Evolutionary conservation across 345 rosid genomes (phyloP), one percentile per base, ranked within the genome.

Genomic region (Litchi chinensis): DNA sequence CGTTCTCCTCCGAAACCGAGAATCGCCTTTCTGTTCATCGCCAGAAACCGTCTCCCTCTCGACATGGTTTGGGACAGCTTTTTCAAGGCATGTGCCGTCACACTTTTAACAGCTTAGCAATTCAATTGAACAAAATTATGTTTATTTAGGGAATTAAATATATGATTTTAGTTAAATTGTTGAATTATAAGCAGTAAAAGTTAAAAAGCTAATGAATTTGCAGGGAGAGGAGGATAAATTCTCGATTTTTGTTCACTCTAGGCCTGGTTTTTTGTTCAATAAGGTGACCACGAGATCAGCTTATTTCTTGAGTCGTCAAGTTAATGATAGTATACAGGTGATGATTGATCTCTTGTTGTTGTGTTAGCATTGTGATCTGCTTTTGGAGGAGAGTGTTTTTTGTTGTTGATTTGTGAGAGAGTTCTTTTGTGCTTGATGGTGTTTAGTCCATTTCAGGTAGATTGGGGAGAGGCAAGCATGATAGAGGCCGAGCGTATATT

Each of bases 401-500:
- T 37, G 11, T 43, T 60, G 65, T 46, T 60, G 65, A 60, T 60
- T 7, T 21, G 65, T 16, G 18, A 15, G 59, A 54, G n/a, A 18
- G 50, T 62, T 56, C 41, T 65, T 8, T 65, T 66, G 37, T 66
- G 41, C 52, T 44, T 75, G 76, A 60, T 72, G 32, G 46, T 52
- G n/a, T 77, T 82, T 68, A 13, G 46, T 63, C 32, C 21, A 24
- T 85, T 83, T 77, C 90, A 96, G 99, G 97, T 96, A 74, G 98
- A 96, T 44, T 96, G 99, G 99, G 99, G 99, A 75, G 95, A 82
- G 86, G 87, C 99, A 64, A 93, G 86, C 81, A 96, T 94, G 99
- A 91, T 96, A 67, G 91, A 89, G 89, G 99, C 98, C 39, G 99
- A 96, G 85, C 97, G 93, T 70, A 83, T 96, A 72, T 87, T 96